Evolutionary conservation across 345 rosid species (phyloP), one percentile per base, ranked within the genome.

Genomic region (Xanthoceras sorbifolium): DNA sequence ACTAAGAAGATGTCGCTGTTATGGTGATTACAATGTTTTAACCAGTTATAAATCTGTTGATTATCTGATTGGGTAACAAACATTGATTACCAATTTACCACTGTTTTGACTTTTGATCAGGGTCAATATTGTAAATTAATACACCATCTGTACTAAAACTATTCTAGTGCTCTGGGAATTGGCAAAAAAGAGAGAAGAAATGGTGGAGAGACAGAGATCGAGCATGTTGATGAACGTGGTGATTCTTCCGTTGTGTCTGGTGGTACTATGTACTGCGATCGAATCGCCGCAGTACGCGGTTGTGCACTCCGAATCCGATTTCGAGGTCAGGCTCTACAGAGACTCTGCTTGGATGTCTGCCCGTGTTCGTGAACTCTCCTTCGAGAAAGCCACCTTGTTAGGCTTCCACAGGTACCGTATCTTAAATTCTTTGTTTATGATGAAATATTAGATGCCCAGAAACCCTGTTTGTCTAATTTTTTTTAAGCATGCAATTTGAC

Each of bases 311-410:
- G 91, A 89, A 42, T 86, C 92, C 4, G 90, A 91, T 79, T 91
- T 91, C 77, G 92, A 88, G 76, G 83, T 91, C 83, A 84, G 95
- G 9, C 84, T 74, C 71, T 91, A 91, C 76, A 29, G 69, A 12
- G 76, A 79, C 0, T 84, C 93, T 61, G 80, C 84, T 9, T 91
- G 95, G 95, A 85, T 91, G 85, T 79, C 91, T 38, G 90, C 90
- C n/a, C 67, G 76, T 11, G 86, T 77, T 42, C 52, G 80, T 48
- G 81, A 84, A 66, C 77, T 89, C 75, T 89, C 95, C 78, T 91
- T 89, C 82, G 78, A 82, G 63, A 88, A 84, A 61, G 87, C 93
- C 77, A 91, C 92, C 82, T 63, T 82, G 38, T 60, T 71, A 59
- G 95, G 95, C 73, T 89, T 91, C 69, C 89, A 89, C 85, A 86